These are phyloP conservation scores for Phytophthora kernoviae DNA, from an alignment of 352 stramenopile genomes.

Conservation along the genomic window DNA sequence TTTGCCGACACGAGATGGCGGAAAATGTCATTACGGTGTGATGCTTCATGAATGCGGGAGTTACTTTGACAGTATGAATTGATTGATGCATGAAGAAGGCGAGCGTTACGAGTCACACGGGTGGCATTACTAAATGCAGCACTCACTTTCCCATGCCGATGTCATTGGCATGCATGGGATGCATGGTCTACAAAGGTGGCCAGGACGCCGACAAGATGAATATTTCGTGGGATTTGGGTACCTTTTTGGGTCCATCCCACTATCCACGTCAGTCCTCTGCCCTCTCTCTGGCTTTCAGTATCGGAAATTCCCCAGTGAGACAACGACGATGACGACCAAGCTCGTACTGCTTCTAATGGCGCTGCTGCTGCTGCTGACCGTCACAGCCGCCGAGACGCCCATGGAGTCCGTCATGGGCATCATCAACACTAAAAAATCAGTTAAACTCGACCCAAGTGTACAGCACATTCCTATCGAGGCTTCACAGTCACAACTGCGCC, in stretches of 20 bases:
- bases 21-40: too few species aligned
- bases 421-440: constrained; percentile 58
- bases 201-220: constrained; percentile 1
- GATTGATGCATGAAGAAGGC: too few species aligned
- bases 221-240: not conserved
- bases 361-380: constrained; percentile 21
- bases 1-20: too few species aligned
- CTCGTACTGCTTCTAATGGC: constrained; percentile 12
- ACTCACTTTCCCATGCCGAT: too few species aligned
- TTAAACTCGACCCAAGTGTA: constrained; percentile 69
- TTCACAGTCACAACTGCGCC: constrained; percentile 48
- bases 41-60: too few species aligned
- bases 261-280: constrained; percentile 1
- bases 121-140: too few species aligned
- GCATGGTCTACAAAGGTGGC: not conserved
- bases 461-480: constrained; percentile 72
- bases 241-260: not conserved
- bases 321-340: constrained; percentile 6
- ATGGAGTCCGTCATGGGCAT: constrained; percentile 55
- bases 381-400: constrained; percentile 10
- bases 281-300: constrained; percentile 31
- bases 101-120: not conserved
- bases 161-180: not conserved
- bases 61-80: not conserved
- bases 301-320: constrained; percentile 25